Base-by-base conservation (phyloP, 1,284 basidiomycete genomes). In the Afroboletus lepidellus region DNA sequence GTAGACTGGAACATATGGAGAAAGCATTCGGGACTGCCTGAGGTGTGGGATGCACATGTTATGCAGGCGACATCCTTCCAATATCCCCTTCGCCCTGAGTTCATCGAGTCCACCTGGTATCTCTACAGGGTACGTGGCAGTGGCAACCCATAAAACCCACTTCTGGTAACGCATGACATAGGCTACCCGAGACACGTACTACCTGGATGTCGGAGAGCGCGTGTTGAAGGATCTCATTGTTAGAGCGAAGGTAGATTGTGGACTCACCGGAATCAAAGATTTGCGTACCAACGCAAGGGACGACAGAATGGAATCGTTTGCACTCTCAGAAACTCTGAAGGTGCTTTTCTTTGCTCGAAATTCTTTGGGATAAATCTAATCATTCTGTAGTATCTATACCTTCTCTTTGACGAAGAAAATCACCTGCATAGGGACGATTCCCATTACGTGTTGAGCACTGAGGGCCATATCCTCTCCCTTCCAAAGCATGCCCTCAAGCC, bases 51-150 rank as follows among this genome's bases (percentile, higher is more conserved):
- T 63, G 89, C 87, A 67, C 81, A 81, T 58, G 84, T 77, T 57
- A 83, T 82, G 61, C 72, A 78, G 55, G 85, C 89, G 12, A 92
- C 90, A 5, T 86, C 90, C 56, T 75, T 83, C 51, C 89, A 91
- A 57, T 96, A 93, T 62, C 93, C 93, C 9, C 74, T 94, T 50
- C 78, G 93, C 53, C 93, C 90, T 77, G 94, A 97, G 70, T 94
- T 95, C 60, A 81, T 95, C 53, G 94, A 97, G 71, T 93, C 90
- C 23, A 98, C 92, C 3, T 95, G 94, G 82, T 96, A 95, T 71
- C 76, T 98, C 11, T 95, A 97, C 65, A 80, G 89, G 48, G 92
- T 91, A 62, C 59, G 83, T 72, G 11, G 1, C 5, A n/a, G n/a
- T 39, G 29, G 16, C 20, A 41, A 36, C 8, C 7, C n/a, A n/a